phyloP scores from a whole-genome alignment of 257 asterid genomes.

The Gentiana macrophylla region DNA sequence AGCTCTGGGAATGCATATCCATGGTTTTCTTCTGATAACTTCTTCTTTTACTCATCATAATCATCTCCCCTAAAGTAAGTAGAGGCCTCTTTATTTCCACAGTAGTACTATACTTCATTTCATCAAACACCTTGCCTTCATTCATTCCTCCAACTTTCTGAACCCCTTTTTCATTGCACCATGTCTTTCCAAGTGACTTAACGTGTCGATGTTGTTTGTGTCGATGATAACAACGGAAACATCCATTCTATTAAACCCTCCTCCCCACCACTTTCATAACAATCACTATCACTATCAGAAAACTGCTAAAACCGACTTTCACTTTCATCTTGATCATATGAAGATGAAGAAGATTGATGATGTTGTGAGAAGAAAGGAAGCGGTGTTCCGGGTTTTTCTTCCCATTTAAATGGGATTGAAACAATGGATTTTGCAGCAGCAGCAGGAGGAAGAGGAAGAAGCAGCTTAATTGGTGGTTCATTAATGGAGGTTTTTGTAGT shows the following conservation, averaged over 20 bases:
- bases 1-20: constrained; percentile 32
- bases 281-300: constrained; percentile 42
- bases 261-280: constrained; percentile 56
- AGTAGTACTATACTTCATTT: constrained; percentile 18
- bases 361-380: constrained; percentile 24
- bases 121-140: constrained; percentile 17
- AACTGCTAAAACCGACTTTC: constrained; percentile 37
- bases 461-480: constrained; percentile 32
- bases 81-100: constrained; percentile 29
- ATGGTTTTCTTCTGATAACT: constrained; percentile 54
- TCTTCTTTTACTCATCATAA: constrained; percentile 80
- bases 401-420: constrained; percentile 82
- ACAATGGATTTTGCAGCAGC: constrained; percentile 40
- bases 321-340: constrained; percentile 9
- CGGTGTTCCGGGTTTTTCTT: constrained; percentile 87
- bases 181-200: constrained; percentile 16
- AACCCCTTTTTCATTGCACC: constrained; percentile 12
- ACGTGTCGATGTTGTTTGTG: neutral
- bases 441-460: constrained; percentile 19
- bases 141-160: constrained; percentile 13
- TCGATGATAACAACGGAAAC: constrained; percentile 48
- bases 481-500: constrained; percentile 13
- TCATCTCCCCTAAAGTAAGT: constrained; percentile 84
- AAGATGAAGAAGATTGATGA: constrained; percentile 4
- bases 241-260: constrained; percentile 76